Conservation (phyloP, 2,329 filamentous ascomycete species). For the Hypoxylon sp. region DNA sequence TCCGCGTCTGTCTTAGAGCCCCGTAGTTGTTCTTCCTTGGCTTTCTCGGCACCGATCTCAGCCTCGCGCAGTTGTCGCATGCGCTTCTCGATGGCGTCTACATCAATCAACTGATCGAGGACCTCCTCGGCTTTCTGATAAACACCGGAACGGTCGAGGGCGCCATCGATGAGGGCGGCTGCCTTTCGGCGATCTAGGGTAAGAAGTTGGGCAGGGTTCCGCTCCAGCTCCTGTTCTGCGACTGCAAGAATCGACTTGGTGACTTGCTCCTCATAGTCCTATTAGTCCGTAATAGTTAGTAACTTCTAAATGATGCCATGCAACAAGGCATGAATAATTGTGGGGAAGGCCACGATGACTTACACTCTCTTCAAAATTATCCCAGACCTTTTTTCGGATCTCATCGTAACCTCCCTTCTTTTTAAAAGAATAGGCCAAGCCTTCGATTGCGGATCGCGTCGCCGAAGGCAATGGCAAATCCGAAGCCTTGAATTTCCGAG, state of each 20-base stretch:
- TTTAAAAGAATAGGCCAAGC: constrained; percentile 81
- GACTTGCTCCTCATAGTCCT: constrained; percentile 76
- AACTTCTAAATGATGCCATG: too few species aligned
- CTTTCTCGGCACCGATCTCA: constrained; percentile 75
- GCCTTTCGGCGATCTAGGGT: constrained; percentile 78
- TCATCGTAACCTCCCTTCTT: constrained; percentile 86
- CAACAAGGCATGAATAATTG: too few species aligned
- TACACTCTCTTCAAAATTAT: constrained; percentile 76
- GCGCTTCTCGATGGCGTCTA: constrained; percentile 71
- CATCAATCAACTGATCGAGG: constrained; percentile 73
- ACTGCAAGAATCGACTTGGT: constrained; percentile 73
- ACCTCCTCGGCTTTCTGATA: constrained; percentile 76
- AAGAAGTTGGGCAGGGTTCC: constrained; percentile 74
- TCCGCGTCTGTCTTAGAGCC: constrained; percentile 78
- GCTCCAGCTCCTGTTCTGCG: constrained; percentile 77
- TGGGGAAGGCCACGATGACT: constrained; percentile 41
- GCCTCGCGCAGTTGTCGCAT: constrained; percentile 73
- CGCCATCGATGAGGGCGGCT: constrained; percentile 78
- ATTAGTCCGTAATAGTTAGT: too few species aligned
- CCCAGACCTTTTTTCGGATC: constrained; percentile 79
- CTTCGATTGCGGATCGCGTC: constrained; percentile 78
- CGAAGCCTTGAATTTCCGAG: constrained; percentile 72
- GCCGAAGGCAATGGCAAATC: constrained; percentile 77
- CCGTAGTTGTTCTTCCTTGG: constrained; percentile 68
- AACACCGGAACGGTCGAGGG: constrained; percentile 77